Conservation (phyloP, 208 protist species). For the Leishmania lainsoni region DNA sequence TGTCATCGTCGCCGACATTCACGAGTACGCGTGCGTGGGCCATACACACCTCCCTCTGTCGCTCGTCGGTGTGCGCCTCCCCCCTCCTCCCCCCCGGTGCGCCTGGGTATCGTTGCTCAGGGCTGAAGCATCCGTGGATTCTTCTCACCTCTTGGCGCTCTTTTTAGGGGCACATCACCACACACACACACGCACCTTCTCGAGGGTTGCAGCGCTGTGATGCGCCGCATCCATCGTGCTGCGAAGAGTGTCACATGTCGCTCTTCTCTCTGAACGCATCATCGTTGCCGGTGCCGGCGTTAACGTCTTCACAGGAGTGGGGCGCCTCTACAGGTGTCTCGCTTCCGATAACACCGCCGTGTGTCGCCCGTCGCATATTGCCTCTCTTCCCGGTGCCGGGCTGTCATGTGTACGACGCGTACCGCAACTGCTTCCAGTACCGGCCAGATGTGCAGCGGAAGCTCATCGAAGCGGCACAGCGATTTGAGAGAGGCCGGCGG, state of each 20-base stretch:
- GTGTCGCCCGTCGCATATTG: slow-evolving; percentile 17
- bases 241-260: background rate
- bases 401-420: slow-evolving; percentile 29
- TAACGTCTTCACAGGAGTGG: background rate
- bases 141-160: too few relatives aligned
- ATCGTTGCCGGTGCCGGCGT: slow-evolving; percentile 2
- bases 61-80: background rate
- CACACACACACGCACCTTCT: background rate
- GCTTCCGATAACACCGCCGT: slow-evolving; percentile 16
- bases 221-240: background rate
- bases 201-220: background rate
- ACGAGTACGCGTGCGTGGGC: too few relatives aligned
- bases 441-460: slow-evolving; percentile 16
- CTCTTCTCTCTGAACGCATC: background rate
- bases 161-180: background rate
- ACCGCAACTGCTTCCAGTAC: slow-evolving; percentile 29
- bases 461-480: slow-evolving; percentile 10
- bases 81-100: background rate
- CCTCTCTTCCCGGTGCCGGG: slow-evolving; percentile 11
- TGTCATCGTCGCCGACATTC: background rate
- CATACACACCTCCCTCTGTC: background rate
- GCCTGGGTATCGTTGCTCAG: background rate
- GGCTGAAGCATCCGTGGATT: background rate
- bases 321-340: background rate
- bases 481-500: background rate